These are phyloP conservation scores for Leptodermis oblonga DNA, from an alignment of 257 asterid species.

Conservation along the genomic window DNA sequence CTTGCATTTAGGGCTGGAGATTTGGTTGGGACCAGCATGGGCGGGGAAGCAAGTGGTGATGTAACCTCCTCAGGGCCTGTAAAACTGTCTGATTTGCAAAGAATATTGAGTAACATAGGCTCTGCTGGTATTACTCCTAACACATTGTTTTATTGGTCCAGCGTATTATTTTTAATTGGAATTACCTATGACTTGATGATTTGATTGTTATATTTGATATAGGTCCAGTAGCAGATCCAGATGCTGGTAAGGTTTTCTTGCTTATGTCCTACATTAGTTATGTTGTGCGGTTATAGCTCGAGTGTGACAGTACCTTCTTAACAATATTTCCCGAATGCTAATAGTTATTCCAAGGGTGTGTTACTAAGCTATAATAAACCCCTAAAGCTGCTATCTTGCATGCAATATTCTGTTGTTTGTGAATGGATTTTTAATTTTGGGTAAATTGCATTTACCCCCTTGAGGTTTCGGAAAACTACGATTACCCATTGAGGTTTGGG, in stretches of 20 bases:
- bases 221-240: conserved; percentile 73
- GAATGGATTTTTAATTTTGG: background rate
- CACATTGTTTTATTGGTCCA: conserved; percentile 12
- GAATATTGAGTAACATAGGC: conserved; percentile 86
- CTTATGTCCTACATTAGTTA: background rate
- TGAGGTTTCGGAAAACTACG: too few species aligned
- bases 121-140: conserved; percentile 46
- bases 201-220: conserved; percentile 23
- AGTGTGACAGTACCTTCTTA: background rate
- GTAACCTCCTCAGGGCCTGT: conserved; percentile 94
- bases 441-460: too few species aligned
- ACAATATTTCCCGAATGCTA: background rate
- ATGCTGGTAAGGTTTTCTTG: conserved; percentile 61
- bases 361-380: background rate
- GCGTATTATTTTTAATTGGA: conserved; percentile 12
- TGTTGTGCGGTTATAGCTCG: background rate
- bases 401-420: background rate
- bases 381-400: background rate
- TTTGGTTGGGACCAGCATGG: conserved; percentile 77
- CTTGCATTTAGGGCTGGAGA: conserved; percentile 61
- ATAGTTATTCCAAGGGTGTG: background rate
- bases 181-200: conserved; percentile 19
- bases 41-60: conserved; percentile 70
- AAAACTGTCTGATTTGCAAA: conserved; percentile 80
- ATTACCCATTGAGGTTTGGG: too few species aligned